Base-by-base conservation (phyloP, 1,139 yeast species). In the Protomyces gravidus region DNA sequence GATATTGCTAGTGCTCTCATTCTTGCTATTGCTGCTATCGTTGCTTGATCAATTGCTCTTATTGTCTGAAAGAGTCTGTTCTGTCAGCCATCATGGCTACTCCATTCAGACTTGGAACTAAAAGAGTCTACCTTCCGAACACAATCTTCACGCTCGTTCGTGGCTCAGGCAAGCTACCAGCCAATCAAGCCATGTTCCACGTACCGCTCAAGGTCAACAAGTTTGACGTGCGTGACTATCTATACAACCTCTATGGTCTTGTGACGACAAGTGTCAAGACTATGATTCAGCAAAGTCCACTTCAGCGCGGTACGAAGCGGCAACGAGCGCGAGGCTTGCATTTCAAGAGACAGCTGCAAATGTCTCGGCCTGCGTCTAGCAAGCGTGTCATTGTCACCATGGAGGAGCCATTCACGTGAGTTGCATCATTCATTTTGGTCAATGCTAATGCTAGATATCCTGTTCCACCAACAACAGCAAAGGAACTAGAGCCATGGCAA, bases 171-270 rank as follows among this genome's bases (percentile, higher is more conserved):
- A 40, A 53, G 27, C 63, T 64, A 15, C 63, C 63, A 9, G 67
- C 68, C 15, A 65, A 65, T 60, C 64, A 62, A 26, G 68, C 68
- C 21, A 62, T 60, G 36, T 66, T 66, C 58, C 58, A 62, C 15
- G 68, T 66, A 15, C 68, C 68, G 5, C 55, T 61, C 21, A 60
- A 61, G 30, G 66, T 67, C 62, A 67, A 67, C 61, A 67, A 67
- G 50, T 65, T 67, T 32, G 68, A 65, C 47, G 62, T 67, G 17
- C 62, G 68, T 3, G 69, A 67, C 50, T 67, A 67, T 50, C 62
- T 67, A 27, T 66, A 60, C 57, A 64, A 66, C 47, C 61, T 67
- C 32, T 67, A 67, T 51, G 67, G 67, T 6, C 63, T 67, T 30
- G 61, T 64, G 21, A 68, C 66, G 21, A 61, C 57, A 23, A 52